Evolutionary conservation across 768 basidiomycete genomes (phyloP), one percentile per base, ranked within the genome.

Genomic region (Coprinopsis marcescibilis): DNA sequence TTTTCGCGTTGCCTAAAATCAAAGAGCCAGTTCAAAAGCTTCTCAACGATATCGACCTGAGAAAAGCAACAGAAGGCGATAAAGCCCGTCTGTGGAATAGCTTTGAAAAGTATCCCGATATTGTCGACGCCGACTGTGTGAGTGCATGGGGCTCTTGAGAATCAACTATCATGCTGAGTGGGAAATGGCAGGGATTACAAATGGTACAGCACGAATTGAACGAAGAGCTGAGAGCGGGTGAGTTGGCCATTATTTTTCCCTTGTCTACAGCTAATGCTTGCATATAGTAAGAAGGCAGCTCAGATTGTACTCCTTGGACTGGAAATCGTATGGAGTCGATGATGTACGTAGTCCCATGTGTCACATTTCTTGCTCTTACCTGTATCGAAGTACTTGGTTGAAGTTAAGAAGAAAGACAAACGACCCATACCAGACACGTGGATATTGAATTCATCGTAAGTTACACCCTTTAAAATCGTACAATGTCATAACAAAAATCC

Each of bases 11-110:
- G 12, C 91, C 93, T 0, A 72, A 70, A 40, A 68, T 95, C 30
- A 73, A 71, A 50, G 66, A 65, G 15, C 72, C 80, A 0, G 66
- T 86, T 15, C 64, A 68, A 20, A 65, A 73, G 15, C 68, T 91
- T 11, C 55, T 90, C 23, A 60, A 59, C 12, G 70, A 69, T 7
- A 69, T 97, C 14, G 71, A 78, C 24, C 57, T 88, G 23, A 74
- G 79, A 55, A 69, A 71, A 37, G 88, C 92, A 3, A 60, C 71
- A 10, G 76, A 80, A 50, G 84, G 85, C 26, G 72, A 75, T 47
- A 88, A 85, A 58, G 81, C 77, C 1, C 62, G 66, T 6, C 69
- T 98, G 60, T 97, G 92, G 88, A 63, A 46, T 17, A 69, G 74
- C 52, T 57, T 65, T 17, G 69, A 70, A 19, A 67, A 60, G 39